Evolutionary conservation across 257 asterid genomes (phyloP).

Genomic region (Jacaranda copaia): DNA sequence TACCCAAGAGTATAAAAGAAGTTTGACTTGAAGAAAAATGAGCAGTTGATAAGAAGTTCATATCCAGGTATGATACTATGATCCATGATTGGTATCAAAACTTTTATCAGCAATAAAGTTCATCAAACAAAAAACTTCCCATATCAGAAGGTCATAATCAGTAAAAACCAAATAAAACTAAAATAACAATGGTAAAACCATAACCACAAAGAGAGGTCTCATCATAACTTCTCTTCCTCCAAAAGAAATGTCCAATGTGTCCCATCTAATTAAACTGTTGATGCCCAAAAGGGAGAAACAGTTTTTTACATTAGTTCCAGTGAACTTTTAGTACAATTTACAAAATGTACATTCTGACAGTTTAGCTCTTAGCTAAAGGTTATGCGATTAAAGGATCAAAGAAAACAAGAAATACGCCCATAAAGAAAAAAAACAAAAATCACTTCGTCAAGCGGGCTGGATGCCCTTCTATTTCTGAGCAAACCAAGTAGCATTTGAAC

Average conservation of each 20-base stretch:
- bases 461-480: constrained; percentile 14
- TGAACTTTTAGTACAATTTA: constrained; percentile 3
- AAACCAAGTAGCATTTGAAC: constrained; percentile 20
- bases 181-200: neutral
- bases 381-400: neutral
- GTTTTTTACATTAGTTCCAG: constrained; percentile 16
- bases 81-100: neutral
- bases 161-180: constrained; percentile 18
- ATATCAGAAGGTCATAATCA: neutral
- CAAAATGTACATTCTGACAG: constrained; percentile 4
- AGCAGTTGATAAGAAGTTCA: neutral
- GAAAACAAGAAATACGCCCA: neutral
- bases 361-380: neutral
- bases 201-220: constrained; percentile 1
- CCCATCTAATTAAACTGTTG: neutral
- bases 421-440: neutral
- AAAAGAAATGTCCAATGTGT: constrained; percentile 9
- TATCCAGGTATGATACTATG: neutral
- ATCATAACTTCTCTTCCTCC: neutral
- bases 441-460: neutral
- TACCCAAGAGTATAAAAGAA: neutral
- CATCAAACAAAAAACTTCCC: neutral
- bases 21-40: neutral
- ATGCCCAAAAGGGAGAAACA: neutral
- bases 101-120: neutral